Base-by-base conservation (phyloP, 2,329 filamentous ascomycete species). In the Tolypocladium pustulatum region DNA sequence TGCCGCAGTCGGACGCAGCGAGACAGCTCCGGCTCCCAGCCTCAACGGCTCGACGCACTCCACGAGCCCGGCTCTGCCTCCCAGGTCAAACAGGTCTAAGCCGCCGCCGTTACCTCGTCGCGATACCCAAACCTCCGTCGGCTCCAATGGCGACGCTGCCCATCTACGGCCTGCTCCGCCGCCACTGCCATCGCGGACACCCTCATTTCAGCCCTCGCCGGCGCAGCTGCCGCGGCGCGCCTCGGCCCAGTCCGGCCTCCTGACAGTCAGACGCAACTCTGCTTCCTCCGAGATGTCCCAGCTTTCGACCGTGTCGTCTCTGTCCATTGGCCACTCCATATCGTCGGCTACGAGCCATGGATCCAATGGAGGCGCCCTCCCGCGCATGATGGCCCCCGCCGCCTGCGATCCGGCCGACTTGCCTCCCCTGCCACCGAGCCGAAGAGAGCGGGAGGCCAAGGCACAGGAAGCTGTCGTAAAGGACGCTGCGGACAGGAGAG, bases 261-360 rank as follows among this genome's bases (percentile, higher is more conserved):
- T 79, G 38, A 68, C 68, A 27, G 71, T 71, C 6, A 76, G 83
- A 30, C 77, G 81, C 58, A 80, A 76, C 55, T 87, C 84, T 22
- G 79, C 79, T 49, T 81, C 83, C 0, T 87, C 84, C 2, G 81
- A 82, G 36, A 65, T 78, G 15, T 86, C 83, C 2, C 73, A 80
- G 59, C 71, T 77, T 43, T 86, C 83, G 8, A 75, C 75, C 13
- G 66, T 81, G 20, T 86, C 84, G 4, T 77, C 75, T 1, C 67
- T 81, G 27, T 85, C 82, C 1, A 62, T 81, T 49, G 76, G 74
- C 38, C 72, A 72, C 7, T 72, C 73, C 3, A 66, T 71, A 34
- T 78, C 76, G 10, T 81, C 81, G 2, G 73, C 73, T 27, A 77
- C 79, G 0, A 84, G 78, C 64, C 71, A 74, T 54, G 71, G 73